Base-by-base conservation (phyloP, 305 asterid species). In the Lippia alba region DNA sequence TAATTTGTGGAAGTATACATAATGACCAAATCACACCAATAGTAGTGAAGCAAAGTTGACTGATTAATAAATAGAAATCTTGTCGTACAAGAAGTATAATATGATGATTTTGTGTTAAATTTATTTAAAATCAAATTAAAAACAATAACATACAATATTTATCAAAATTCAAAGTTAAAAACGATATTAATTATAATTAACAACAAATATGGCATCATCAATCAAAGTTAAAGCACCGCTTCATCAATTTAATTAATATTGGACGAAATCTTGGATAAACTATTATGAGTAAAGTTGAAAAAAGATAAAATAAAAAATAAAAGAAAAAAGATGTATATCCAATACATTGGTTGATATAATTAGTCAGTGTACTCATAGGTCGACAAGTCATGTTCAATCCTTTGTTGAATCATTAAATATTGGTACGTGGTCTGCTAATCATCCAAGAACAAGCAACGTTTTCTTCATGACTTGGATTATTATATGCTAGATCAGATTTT, bases 261-360 rank as follows among this genome's bases (percentile, higher is more conserved):
- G 12, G 49, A 3, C 1, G 12, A 44, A 44, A 44, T 44, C 49
- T 44, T 44, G 49, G 49, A 44, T 44, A 3, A 44, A 2, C 10
- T 44, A 44, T 41, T 4, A 41, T 11, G 4, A 41, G 5, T 9
- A 41, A 41, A 41, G 9, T 3, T 6, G 1, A 41, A 41, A 41
- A 41, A 41, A 3, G 1, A 41, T 4, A 41, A 6, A 9, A 3
- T 4, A 41, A 6, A 41, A 41, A 11, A 1, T 4, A 54, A 46
- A 24, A 14, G n/a, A 33, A 12, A 5, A 14, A 44, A 30, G 11
- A 69, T 48, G 12, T 15, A 44, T 19, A 48, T 64, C 45, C 14
- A 46, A 45, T n/a, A n/a, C n/a, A 54, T 62, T 62, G 39, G 68
- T 70, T 19, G 66, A 61, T 59, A n/a, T n/a, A 70, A 58, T 32